phyloP scores from a whole-genome alignment of 208 protist genomes.

The Trypanosoma avium region DNA sequence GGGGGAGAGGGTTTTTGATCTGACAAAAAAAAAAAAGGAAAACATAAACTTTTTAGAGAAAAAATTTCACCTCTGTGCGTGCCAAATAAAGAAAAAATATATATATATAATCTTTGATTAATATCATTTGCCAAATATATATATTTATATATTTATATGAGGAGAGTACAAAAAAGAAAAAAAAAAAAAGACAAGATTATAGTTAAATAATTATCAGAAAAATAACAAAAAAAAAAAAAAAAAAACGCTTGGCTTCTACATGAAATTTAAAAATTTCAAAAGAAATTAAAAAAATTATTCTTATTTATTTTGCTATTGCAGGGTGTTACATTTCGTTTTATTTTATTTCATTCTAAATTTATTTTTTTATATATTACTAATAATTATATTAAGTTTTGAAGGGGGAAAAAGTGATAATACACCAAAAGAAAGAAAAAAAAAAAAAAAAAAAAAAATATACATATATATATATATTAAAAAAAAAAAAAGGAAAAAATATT shows the following conservation, averaged over 20 bases:
- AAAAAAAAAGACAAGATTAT: constrained; percentile 1
- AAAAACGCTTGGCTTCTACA: background rate
- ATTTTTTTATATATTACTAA: background rate
- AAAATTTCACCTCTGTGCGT: too few relatives aligned
- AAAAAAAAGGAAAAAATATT: constrained; percentile 4
- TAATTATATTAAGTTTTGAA: background rate
- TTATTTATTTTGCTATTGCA: background rate
- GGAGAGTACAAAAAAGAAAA: background rate
- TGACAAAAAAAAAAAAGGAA: too few relatives aligned
- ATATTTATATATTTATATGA: too few relatives aligned
- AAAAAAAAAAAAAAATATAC: background rate
- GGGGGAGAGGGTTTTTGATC: too few relatives aligned
- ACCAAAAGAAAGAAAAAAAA: constrained; percentile 5
- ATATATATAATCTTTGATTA: too few relatives aligned
- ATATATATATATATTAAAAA: background rate
- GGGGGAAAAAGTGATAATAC: background rate
- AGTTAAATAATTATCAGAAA: background rate
- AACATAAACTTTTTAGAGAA: too few relatives aligned
- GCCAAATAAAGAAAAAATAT: too few relatives aligned
- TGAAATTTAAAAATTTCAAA: background rate
- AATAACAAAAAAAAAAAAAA: constrained; percentile 16
- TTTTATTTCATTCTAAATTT: too few relatives aligned
- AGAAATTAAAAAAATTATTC: background rate
- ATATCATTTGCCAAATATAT: too few relatives aligned
- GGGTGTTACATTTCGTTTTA: too few relatives aligned